These are phyloP conservation scores for Pestalotiopsis sp. DNA, from an alignment of 2,329 filamentous ascomycete species.

Conservation along the genomic window DNA sequence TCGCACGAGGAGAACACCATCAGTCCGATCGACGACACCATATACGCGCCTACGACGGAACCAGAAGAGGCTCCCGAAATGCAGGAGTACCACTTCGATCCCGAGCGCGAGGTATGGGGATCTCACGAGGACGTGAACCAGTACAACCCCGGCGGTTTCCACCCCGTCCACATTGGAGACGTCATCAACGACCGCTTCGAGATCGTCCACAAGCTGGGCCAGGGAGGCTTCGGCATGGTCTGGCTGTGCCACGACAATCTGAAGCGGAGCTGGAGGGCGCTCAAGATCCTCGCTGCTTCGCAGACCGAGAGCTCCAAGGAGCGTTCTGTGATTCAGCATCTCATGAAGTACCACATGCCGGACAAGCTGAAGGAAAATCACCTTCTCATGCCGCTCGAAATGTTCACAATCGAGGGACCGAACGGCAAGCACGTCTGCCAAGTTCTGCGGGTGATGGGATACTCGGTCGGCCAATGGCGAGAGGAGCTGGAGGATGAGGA, in stretches of 20 bases:
- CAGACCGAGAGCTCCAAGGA: not conserved
- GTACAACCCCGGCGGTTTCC: slow-evolving; percentile 7
- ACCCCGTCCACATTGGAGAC: slow-evolving; percentile 14
- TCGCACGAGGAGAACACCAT: not conserved
- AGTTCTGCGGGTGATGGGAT: slow-evolving; percentile 3
- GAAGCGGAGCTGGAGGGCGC: not conserved
- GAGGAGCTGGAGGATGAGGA: not conserved
- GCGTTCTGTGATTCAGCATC: not conserved
- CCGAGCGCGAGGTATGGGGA: not conserved
- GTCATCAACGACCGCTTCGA: slow-evolving; percentile 6
- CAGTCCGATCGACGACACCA: not conserved
- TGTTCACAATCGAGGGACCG: slow-evolving; percentile 1
- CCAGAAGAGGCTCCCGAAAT: not conserved
- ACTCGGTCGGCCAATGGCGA: not conserved
- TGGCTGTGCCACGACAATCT: slow-evolving; percentile 12
- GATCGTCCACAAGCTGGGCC: slow-evolving; percentile 11
- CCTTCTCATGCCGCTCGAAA: not conserved
- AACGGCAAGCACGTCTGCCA: slow-evolving; percentile 11
- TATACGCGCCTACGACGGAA: not conserved
- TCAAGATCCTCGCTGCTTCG: slow-evolving; percentile 8
- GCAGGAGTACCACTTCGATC: not conserved
- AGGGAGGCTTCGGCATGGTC: slow-evolving; percentile 6
- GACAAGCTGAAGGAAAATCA: not conserved
- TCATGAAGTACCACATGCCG: not conserved
- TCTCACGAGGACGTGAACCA: not conserved